phyloP scores from a whole-genome alignment of 2,329 filamentous ascomycete genomes.

The Fonsecaea pedrosoi region DNA sequence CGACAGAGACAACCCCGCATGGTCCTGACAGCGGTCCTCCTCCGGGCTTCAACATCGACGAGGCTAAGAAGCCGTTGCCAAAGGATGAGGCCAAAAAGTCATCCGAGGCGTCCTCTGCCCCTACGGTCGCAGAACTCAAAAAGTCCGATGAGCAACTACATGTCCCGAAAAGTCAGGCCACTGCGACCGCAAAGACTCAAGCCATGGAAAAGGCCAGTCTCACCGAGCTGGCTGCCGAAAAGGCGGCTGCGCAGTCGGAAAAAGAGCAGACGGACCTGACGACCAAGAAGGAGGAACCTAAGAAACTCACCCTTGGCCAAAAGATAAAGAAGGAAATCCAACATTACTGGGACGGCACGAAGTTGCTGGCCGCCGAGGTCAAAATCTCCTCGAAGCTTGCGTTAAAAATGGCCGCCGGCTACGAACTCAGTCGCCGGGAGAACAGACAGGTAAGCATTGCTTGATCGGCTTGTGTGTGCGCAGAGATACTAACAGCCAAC shows the following conservation, averaged over 20 bases:
- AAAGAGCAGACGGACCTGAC: conserved; percentile 59
- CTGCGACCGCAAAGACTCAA: conserved; percentile 55
- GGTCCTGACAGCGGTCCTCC: conserved; percentile 69
- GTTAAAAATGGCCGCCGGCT: conserved; percentile 96
- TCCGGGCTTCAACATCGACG: conserved; percentile 87
- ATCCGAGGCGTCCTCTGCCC: conserved; percentile 25
- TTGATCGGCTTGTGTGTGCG: neutral
- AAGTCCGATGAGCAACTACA: conserved; percentile 45
- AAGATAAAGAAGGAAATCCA: conserved; percentile 92
- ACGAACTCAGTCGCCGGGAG: conserved; percentile 93
- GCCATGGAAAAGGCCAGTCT: conserved; percentile 59
- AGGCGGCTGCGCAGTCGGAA: conserved; percentile 50
- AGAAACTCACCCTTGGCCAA: conserved; percentile 87
- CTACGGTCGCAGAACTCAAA: conserved; percentile 38
- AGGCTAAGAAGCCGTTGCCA: conserved; percentile 82
- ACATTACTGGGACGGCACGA: conserved; percentile 99
- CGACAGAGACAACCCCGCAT: conserved; percentile 64
- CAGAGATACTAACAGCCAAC: conserved; percentile 21
- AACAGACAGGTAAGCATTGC: conserved; percentile 71
- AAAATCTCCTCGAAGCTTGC: conserved; percentile 90
- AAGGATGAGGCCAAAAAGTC: conserved; percentile 56
- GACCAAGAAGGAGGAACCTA: conserved; percentile 72
- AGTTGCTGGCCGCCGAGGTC: conserved; percentile 89
- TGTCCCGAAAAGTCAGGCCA: conserved; percentile 48
- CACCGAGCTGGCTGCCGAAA: conserved; percentile 68